These are phyloP conservation scores for Mycena galericulata DNA, from an alignment of 768 basidiomycete species.

Conservation along the genomic window DNA sequence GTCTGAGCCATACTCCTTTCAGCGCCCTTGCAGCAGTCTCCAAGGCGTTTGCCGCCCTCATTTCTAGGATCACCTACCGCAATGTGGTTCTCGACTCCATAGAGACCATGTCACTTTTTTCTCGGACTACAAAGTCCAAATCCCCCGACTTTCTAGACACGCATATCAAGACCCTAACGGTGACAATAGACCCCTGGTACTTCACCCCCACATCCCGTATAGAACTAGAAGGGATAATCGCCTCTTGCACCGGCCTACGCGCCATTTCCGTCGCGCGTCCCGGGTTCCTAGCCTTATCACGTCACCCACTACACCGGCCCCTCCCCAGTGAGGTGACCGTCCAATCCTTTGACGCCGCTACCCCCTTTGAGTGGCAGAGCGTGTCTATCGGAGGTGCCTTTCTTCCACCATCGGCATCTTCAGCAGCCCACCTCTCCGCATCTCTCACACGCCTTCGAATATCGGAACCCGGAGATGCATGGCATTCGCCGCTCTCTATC, in stretches of 20 bases:
- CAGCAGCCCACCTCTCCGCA: slow-evolving; percentile 33
- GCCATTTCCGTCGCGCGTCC: slow-evolving; percentile 40
- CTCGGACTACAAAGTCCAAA: slow-evolving; percentile 48
- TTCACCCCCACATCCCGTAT: slow-evolving; percentile 25
- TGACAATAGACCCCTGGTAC: slow-evolving; percentile 44
- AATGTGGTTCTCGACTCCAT: slow-evolving; percentile 50
- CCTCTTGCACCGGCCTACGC: slow-evolving; percentile 49
- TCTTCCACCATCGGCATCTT: slow-evolving; percentile 2
- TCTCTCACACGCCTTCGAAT: slow-evolving; percentile 53
- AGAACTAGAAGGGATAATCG: slow-evolving; percentile 45
- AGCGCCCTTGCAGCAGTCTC: slow-evolving; percentile 45
- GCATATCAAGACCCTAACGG: slow-evolving; percentile 52
- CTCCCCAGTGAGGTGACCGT: slow-evolving; percentile 43
- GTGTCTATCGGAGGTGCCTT: not conserved
- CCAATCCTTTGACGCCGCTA: slow-evolving; percentile 40
- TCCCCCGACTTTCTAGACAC: slow-evolving; percentile 41
- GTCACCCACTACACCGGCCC: slow-evolving; percentile 28
- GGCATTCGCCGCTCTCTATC: slow-evolving; percentile 50
- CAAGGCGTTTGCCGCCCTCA: slow-evolving; percentile 45
- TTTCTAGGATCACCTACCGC: slow-evolving; percentile 53
- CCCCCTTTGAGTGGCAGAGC: slow-evolving; percentile 18
- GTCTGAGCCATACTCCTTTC: slow-evolving; percentile 46
- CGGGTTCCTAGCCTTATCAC: slow-evolving; percentile 31
- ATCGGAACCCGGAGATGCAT: slow-evolving; percentile 51
- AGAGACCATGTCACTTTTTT: slow-evolving; percentile 47